These are phyloP conservation scores for Fusarium redolens DNA, from an alignment of 2,329 filamentous ascomycete species.

Conservation along the genomic window DNA sequence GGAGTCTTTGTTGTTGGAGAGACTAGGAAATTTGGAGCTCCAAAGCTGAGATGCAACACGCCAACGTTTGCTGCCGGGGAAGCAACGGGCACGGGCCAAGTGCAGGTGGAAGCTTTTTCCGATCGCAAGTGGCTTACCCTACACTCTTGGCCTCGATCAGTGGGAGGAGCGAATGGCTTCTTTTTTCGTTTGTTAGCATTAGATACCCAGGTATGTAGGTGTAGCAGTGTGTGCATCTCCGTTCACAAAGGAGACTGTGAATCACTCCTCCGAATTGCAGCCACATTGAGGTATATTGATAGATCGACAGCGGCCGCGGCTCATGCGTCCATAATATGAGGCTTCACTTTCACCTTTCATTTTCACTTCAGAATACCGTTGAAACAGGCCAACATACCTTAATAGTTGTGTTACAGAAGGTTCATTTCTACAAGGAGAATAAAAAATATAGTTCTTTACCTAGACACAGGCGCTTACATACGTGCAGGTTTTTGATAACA, in stretches of 20 bases:
- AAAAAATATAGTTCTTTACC: too few relatives aligned
- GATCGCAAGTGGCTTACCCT: conserved; percentile 9
- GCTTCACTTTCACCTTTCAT: too few relatives aligned
- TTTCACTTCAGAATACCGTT: too few relatives aligned
- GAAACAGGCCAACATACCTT: too few relatives aligned
- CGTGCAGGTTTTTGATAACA: neutral
- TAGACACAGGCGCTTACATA: neutral
- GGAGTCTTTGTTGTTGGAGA: conserved; percentile 37
- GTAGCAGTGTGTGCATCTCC: neutral
- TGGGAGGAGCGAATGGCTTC: neutral
- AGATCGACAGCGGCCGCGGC: neutral
- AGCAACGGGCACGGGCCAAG: conserved; percentile 39
- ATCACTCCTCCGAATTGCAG: neutral
- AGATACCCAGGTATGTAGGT: neutral
- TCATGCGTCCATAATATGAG: accelerated
- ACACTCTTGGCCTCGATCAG: neutral
- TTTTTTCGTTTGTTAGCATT: neutral
- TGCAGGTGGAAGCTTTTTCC: conserved; percentile 32
- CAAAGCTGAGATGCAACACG: conserved; percentile 40
- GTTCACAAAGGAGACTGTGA: neutral
- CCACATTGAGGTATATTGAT: neutral
- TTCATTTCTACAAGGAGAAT: too few relatives aligned
- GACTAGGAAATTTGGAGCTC: conserved; percentile 45
- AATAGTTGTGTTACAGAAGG: neutral
- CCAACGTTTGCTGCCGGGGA: conserved; percentile 35